These are phyloP conservation scores for Emmonsiellopsis sp. DNA, from an alignment of 2,329 filamentous ascomycete genomes.

Conservation along the genomic window DNA sequence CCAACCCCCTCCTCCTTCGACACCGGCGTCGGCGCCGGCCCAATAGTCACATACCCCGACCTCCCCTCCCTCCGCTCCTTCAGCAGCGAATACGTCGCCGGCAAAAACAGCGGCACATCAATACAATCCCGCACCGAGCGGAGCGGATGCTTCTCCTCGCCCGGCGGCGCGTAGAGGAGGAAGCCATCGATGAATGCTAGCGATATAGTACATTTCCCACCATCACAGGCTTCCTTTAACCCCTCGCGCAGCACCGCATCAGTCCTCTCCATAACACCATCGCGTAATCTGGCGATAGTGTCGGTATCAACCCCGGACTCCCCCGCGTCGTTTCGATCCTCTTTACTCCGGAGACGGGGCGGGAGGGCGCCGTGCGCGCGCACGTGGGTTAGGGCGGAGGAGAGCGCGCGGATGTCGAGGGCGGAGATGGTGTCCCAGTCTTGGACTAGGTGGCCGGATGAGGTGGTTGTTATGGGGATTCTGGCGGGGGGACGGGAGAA, in stretches of 20 bases:
- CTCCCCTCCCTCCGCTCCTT: conserved; percentile 32
- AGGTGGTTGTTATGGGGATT: conserved; percentile 39
- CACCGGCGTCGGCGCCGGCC: conserved; percentile 22
- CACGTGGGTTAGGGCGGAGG: conserved; percentile 59
- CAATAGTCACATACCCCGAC: conserved; percentile 39
- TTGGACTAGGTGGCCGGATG: conserved; percentile 48
- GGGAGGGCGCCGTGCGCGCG: conserved; percentile 50
- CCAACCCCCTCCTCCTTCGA: neutral
- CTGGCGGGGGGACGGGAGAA: conserved; percentile 13
- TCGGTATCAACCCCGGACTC: conserved; percentile 26
- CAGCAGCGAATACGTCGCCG: conserved; percentile 49
- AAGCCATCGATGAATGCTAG: conserved; percentile 83
- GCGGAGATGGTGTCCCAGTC: conserved; percentile 90
- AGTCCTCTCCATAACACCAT: conserved; percentile 16
- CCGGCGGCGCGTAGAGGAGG: conserved; percentile 57
- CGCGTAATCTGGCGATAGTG: conserved; percentile 17
- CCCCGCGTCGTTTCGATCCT: conserved; percentile 48
- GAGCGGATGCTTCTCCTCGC: conserved; percentile 18
- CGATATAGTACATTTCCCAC: conserved; percentile 9
- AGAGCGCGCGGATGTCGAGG: conserved; percentile 61
- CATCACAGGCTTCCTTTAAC: neutral
- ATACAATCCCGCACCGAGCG: conserved; percentile 34
- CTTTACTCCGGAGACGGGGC: conserved; percentile 44
- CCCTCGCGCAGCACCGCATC: conserved; percentile 1
- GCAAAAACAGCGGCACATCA: conserved; percentile 70